Conservation (phyloP, 2,329 filamentous ascomycete species). For the Lachnellula cervina region DNA sequence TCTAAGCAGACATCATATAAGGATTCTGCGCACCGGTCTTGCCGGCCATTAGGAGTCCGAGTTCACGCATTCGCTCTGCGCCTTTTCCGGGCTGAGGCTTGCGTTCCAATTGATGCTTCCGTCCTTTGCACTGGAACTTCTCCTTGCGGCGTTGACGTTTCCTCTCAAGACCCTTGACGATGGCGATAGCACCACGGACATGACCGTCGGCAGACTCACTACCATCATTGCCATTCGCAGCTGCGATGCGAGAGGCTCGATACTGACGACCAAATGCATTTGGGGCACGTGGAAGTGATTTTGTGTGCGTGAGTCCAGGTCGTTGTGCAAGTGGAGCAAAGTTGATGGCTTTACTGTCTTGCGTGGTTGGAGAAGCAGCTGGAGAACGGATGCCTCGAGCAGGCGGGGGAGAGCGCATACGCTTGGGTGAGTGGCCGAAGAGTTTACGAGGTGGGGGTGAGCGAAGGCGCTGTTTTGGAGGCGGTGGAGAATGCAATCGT, state of each 20-base stretch:
- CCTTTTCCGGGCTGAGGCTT: conserved; percentile 78
- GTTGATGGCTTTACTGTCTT: conserved; percentile 37
- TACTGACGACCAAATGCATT: conserved; percentile 58
- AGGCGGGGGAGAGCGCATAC: conserved; percentile 66
- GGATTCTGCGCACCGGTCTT: conserved; percentile 60
- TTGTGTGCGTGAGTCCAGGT: conserved; percentile 69
- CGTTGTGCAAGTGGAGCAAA: conserved; percentile 50
- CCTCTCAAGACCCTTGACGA: conserved; percentile 91
- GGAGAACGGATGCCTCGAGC: conserved; percentile 47
- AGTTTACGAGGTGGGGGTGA: conserved; percentile 32
- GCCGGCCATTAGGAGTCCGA: conserved; percentile 84
- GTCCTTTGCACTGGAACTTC: conserved; percentile 81
- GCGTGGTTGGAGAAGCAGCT: conserved; percentile 37
- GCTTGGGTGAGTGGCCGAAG: conserved; percentile 38
- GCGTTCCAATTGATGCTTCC: conserved; percentile 56
- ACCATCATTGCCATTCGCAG: conserved; percentile 35
- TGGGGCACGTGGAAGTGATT: conserved; percentile 77
- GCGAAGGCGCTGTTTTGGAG: conserved; percentile 32
- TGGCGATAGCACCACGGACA: conserved; percentile 90
- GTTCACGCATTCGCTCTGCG: conserved; percentile 86
- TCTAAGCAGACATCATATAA: conserved; percentile 69
- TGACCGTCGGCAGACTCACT: conserved; percentile 50
- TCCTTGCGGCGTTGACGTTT: conserved; percentile 91
- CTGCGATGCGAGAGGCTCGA: conserved; percentile 40
- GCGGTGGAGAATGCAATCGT: conserved; percentile 33